Evolutionary conservation across 306 rosid species (phyloP), one percentile per base, ranked within the genome.

Genomic region (Urtica urens): DNA sequence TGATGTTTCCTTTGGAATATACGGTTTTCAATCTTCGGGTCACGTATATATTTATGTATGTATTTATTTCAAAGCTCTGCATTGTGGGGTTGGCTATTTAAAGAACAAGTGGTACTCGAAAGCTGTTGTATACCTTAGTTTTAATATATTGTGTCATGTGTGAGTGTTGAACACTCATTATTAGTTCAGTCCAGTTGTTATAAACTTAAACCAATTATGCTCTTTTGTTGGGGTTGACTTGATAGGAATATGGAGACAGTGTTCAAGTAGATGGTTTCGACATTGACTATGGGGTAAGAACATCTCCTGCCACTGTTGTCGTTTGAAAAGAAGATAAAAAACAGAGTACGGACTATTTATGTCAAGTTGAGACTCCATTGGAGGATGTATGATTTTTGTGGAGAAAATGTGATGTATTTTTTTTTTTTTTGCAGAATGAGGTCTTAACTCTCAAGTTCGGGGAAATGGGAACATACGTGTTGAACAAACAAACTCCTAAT

Each of bases 401-500:
- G 65, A 30, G 49, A 34, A 46, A 28, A 37, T 29, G 56, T 28
- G 33, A 28, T 28, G 4, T 48, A 23, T 12, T 57, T n/a, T n/a
- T n/a, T 2, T 65, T 34, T 26, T n/a, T 68, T 43, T 55, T 20
- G 62, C 77, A 81, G 95, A 81, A 81, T 66, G 95, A 81, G 57
- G 95, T 86, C 44, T 69, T 86, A 65, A 86, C 83, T 10, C 10
- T 86, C 41, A 86, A 77, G 69, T 79, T 86, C 13, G 96, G 93
- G 18, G 73, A 79, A 37, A 51, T 65, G 38, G 90, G 90, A 33
- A 86, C 86, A 30, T 82, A 77, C 42, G 96, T 86, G 13, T 63
- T 82, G 83, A 79, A 86, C 69, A 86, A 86, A 60, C 96, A 86
- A 63, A 78, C 90, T 20, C 96, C 93, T 46, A 86, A 86, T 45